Conservation (phyloP, 192 early-diverging fungal species). For the Gryganskiella cystojenkinii region DNA sequence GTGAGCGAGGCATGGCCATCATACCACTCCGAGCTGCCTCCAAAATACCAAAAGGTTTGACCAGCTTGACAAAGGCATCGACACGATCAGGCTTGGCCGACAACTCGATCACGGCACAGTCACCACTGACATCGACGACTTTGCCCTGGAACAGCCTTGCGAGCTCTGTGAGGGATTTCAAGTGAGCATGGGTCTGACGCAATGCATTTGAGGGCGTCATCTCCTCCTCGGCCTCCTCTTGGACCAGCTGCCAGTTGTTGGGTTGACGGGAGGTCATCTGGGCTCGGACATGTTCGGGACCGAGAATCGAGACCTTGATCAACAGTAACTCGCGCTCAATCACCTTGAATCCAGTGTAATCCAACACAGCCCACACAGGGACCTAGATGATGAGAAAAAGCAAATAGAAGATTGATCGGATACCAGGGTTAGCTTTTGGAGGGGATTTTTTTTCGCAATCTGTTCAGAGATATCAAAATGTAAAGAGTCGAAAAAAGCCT, state of each 20-base stretch:
- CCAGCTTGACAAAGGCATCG: conserved; percentile 91
- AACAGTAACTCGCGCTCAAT: conserved; percentile 95
- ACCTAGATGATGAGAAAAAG: conserved; percentile 47
- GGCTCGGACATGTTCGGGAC: conserved; percentile 70
- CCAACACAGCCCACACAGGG: conserved; percentile 97
- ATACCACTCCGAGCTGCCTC: conserved; percentile 93
- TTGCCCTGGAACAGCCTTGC: conserved; percentile 86
- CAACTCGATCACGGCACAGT: conserved; percentile 87
- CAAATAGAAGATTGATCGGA: conserved; percentile 1
- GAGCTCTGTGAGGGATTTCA: conserved; percentile 85
- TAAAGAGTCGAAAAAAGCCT: conserved; percentile 8
- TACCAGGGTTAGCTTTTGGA: background rate
- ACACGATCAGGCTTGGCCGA: conserved; percentile 89
- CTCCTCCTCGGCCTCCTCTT: conserved; percentile 36
- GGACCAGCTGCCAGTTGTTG: conserved; percentile 24
- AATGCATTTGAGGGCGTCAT: conserved; percentile 58
- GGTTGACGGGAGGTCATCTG: conserved; percentile 54
- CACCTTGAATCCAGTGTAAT: conserved; percentile 90
- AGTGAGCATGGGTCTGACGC: conserved; percentile 68
- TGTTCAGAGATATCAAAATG: background rate
- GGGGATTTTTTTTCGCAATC: background rate
- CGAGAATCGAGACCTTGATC: conserved; percentile 90
- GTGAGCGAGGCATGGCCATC: conserved; percentile 97
- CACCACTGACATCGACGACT: conserved; percentile 88
- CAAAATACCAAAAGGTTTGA: conserved; percentile 95